These are phyloP conservation scores for Puccinia horiana DNA, from an alignment of 1,284 basidiomycete genomes.

Conservation along the genomic window DNA sequence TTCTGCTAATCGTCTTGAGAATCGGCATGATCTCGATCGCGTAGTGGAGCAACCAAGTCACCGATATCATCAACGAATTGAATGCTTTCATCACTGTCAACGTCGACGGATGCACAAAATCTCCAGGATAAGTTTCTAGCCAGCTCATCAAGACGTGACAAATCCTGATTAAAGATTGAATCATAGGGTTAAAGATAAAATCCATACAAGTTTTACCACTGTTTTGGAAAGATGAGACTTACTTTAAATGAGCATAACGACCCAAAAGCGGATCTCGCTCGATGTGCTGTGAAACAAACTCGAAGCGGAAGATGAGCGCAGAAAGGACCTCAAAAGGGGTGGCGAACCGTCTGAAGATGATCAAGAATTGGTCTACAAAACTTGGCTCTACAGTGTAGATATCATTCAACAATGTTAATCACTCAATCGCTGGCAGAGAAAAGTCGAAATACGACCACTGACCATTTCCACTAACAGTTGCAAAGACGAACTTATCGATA, in stretches of 20 bases:
- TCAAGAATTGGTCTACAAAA: conserved; percentile 56
- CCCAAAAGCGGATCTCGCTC: conserved; percentile 54
- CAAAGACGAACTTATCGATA: conserved; percentile 57
- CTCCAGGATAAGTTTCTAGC: conserved; percentile 56
- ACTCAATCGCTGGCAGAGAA: neutral
- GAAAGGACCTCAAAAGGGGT: conserved; percentile 55
- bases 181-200: neutral
- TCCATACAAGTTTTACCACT: neutral
- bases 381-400: conserved; percentile 50
- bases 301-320: conserved; percentile 55
- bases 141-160: conserved; percentile 55
- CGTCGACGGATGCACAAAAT: conserved; percentile 50
- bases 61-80: conserved; percentile 42
- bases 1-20: conserved; percentile 43
- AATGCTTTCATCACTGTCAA: conserved; percentile 34
- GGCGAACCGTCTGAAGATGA: conserved; percentile 55
- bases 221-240: neutral
- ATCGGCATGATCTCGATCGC: conserved; percentile 55
- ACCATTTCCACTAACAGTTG: conserved; percentile 56
- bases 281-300: conserved; percentile 52
- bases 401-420: neutral
- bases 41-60: conserved; percentile 55
- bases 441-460: neutral
- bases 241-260: conserved; percentile 56
- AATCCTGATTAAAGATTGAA: conserved; percentile 48